These are phyloP conservation scores for Ammopiptanthus mongolicus DNA, from an alignment of 306 rosid species.

Conservation along the genomic window DNA sequence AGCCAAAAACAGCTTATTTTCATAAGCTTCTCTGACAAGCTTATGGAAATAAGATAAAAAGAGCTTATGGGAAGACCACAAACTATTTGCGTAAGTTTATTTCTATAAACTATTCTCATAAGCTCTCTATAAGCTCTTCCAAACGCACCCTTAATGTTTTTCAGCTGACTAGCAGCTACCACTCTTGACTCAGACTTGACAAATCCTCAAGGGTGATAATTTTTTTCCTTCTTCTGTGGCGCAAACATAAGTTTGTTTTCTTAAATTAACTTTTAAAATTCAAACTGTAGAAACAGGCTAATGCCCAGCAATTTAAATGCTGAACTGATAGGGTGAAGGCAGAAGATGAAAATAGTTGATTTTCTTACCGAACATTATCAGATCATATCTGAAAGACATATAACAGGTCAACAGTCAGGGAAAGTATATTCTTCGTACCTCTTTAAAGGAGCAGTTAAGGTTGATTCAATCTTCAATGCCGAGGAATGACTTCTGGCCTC, in stretches of 20 bases:
- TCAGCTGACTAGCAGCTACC: no score
- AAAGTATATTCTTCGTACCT: slow-evolving; percentile 42
- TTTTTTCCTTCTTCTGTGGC: background rate
- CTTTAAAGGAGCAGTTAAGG: slow-evolving; percentile 59
- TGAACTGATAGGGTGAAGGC: background rate
- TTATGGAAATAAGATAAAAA: no score
- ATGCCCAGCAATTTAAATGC: background rate
- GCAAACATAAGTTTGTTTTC: background rate
- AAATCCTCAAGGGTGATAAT: background rate
- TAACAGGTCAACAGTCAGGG: background rate
- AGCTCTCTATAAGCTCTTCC: no score
- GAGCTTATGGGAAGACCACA: no score
- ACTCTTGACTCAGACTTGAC: no score
- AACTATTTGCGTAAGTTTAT: no score
- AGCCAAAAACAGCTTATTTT: no score
- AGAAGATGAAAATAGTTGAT: background rate
- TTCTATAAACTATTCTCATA: no score
- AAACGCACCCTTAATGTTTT: no score
- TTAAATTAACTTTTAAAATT: background rate
- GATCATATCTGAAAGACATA: background rate
- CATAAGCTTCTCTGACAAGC: no score
- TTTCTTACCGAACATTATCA: background rate
- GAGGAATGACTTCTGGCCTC: slow-evolving; percentile 38
- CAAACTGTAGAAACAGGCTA: background rate
- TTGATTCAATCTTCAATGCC: slow-evolving; percentile 45